Base-by-base conservation (phyloP, 2,329 filamentous ascomycete genomes). In the Trichoderma sp. region DNA sequence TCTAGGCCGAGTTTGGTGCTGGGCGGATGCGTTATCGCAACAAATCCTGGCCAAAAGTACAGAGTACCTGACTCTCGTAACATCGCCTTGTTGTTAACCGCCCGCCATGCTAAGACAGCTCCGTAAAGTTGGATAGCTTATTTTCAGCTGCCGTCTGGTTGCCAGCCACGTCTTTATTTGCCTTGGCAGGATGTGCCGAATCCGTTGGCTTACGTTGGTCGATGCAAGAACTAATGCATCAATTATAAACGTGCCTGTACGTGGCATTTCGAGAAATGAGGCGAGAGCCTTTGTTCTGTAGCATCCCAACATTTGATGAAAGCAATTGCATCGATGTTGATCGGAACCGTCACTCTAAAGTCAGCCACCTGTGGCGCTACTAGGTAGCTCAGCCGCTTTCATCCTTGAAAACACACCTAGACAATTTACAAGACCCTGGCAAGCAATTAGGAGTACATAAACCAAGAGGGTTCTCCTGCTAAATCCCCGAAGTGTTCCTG, bases 221-320 rank as follows among this genome's bases (percentile, higher is more conserved):
- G 63, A 36, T 56, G 39, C n/a, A 53, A 11, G 47, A 53, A 53
- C 47, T 53, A 53, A 53, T 53, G 47, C 21, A 53, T 24, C 57
- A 34, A 14, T 60, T 32, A n/a, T 15, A 11, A 30, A 32, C 9
- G 56, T 47, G 32, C 56, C 30, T 24, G 24, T 47, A 9, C 15
- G 14, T 21, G 21, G 47, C 47, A 53, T 24, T 53, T 53, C 9
- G 47, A 24, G 11, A 71, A 56, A 70, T 67, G 71, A 15, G 28
- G 14, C 28, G 39, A 58, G 36, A 43, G 73, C 53, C 74, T 71
- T 69, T 74, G 39, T 43, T 43, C 39, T 74, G 76, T 30, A 26
- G 56, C 18, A 21, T 9, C n/a, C 47, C 47, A 36, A 39, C n/a
- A 18, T 2, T 53, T 14, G 47, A 53, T 24, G 47, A 53, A 53